Conservation (phyloP, 1,284 basidiomycete genomes). For the Pyrrhoderma noxium region DNA sequence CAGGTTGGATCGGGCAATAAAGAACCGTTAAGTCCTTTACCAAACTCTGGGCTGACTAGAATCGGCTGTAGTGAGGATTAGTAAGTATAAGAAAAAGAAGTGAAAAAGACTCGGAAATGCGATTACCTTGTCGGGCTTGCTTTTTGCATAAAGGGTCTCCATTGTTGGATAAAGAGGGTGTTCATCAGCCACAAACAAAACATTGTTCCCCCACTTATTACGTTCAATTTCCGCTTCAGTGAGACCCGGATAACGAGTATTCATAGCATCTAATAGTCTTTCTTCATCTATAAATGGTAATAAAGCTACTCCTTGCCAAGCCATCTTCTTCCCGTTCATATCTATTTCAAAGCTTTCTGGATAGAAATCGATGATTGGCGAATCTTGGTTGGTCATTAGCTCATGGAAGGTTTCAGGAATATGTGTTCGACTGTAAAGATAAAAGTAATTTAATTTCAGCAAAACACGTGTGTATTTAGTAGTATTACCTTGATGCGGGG, state of each 20-base stretch:
- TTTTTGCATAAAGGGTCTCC: conserved; percentile 85
- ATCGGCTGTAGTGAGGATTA: conserved; percentile 42
- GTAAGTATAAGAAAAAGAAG: conserved; percentile 16
- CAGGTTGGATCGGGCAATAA: conserved; percentile 82
- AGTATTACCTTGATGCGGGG: conserved; percentile 75
- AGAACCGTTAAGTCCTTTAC: conserved; percentile 75
- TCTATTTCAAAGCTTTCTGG: conserved; percentile 91
- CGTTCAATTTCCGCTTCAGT: conserved; percentile 77
- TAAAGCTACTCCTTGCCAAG: conserved; percentile 97
- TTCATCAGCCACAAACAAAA: conserved; percentile 81
- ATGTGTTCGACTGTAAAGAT: conserved; percentile 62
- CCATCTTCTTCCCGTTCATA: conserved; percentile 99
- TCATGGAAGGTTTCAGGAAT: conserved; percentile 83
- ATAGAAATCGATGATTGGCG: conserved; percentile 96
- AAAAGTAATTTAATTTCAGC: conserved; percentile 11
- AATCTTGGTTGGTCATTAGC: conserved; percentile 84
- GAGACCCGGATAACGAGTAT: conserved; percentile 62
- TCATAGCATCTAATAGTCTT: conserved; percentile 81
- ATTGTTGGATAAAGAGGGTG: conserved; percentile 83
- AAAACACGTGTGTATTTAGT: neutral
- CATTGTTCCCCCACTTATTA: conserved; percentile 82
- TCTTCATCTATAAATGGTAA: conserved; percentile 93
- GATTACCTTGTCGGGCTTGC: conserved; percentile 67
- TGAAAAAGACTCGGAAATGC: conserved; percentile 4
- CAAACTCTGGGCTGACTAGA: conserved; percentile 61